These are phyloP conservation scores for grape (Vitis vinifera) DNA, from an alignment of 164 flowering plant species.

Conservation along the genomic window ASM3070453v1 NC_081818.1:3270501-3271000, in stretches of 20 bases:
- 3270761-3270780: neutral
- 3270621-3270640: slow-evolving; percentile 26
- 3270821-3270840: too few relatives aligned
- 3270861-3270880: too few relatives aligned
- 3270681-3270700: slow-evolving; percentile 14
- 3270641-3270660: slow-evolving; percentile 27
- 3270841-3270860: too few relatives aligned
- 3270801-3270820: too few relatives aligned
- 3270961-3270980: too few relatives aligned
- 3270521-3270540: slow-evolving; percentile 22
- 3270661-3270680: slow-evolving; percentile 51
- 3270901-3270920: too few relatives aligned
- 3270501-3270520: slow-evolving; percentile 32
- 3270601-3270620: slow-evolving; percentile 26
- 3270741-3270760: neutral
- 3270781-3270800: too few relatives aligned
- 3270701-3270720: neutral
- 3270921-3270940: too few relatives aligned
- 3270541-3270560: slow-evolving; percentile 21
- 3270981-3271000: too few relatives aligned
- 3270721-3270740: neutral
- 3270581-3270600: slow-evolving; percentile 26
- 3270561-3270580: slow-evolving; percentile 19
- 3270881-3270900: too few relatives aligned
- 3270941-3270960: too few relatives aligned